phyloP scores from a whole-genome alignment of 768 basidiomycete genomes.

The Panaeolus cyanescens region DNA sequence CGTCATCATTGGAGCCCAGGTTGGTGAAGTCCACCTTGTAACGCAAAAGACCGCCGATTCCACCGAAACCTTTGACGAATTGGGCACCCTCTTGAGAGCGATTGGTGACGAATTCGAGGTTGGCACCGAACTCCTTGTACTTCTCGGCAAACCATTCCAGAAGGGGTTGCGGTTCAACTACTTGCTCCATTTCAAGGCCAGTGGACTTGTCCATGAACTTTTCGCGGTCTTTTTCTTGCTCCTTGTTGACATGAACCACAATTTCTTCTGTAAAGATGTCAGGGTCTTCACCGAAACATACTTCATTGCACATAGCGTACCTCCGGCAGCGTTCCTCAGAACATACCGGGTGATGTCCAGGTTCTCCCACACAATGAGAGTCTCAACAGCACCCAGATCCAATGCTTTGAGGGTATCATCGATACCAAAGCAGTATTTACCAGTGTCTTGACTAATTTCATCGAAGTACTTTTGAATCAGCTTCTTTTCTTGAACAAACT shows the following conservation, averaged over 20 bases:
- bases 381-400: constrained; percentile 96
- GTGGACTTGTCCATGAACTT: constrained; percentile 97
- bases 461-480: constrained; percentile 99
- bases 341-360: constrained; percentile 87
- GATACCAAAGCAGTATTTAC: constrained; percentile 96
- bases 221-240: constrained; percentile 90
- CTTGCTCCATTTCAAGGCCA: constrained; percentile 93
- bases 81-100: constrained; percentile 96
- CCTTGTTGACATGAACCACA: constrained; percentile 74
- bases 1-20: constrained; percentile 73
- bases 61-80: constrained; percentile 98
- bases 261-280: constrained; percentile 65
- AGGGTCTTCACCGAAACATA: neutral
- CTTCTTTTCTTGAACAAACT: constrained; percentile 98
- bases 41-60: constrained; percentile 91
- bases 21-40: constrained; percentile 98
- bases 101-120: constrained; percentile 95
- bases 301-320: constrained; percentile 37
- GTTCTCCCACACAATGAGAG: constrained; percentile 98
- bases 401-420: constrained; percentile 96
- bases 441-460: constrained; percentile 97
- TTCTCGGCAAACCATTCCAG: constrained; percentile 99
- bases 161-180: constrained; percentile 76
- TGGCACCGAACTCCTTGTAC: constrained; percentile 97
- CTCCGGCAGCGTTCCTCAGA: constrained; percentile 90